phyloP scores from a whole-genome alignment of 768 basidiomycete genomes.

The Cubamyces lactineus region DNA sequence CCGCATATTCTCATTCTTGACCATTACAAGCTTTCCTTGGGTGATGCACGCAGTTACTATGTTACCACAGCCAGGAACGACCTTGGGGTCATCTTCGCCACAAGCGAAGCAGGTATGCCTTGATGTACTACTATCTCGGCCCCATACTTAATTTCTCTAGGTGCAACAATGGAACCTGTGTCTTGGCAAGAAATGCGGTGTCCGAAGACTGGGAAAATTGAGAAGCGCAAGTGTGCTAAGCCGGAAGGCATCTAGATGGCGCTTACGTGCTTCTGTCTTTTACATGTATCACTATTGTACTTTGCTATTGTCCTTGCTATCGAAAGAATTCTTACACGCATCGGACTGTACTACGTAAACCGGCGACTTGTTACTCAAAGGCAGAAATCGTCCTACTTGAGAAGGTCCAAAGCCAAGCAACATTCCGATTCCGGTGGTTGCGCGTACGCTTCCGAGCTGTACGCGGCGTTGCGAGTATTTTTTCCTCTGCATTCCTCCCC shows the following conservation, averaged over 20 bases:
- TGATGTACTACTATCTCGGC: neutral
- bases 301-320: neutral
- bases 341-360: too few species aligned
- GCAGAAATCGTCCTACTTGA: too few species aligned
- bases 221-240: slow-evolving; percentile 87
- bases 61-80: slow-evolving; percentile 90
- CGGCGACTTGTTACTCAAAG: too few species aligned
- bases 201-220: slow-evolving; percentile 75
- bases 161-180: slow-evolving; percentile 81
- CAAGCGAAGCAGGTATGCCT: slow-evolving; percentile 76
- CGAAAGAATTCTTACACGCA: neutral
- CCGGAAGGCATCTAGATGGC: slow-evolving; percentile 60
- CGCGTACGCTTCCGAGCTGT: too few species aligned
- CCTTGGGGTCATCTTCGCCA: slow-evolving; percentile 89
- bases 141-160: slow-evolving; percentile 39
- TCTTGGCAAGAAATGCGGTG: slow-evolving; percentile 94
- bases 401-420: too few species aligned
- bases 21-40: slow-evolving; percentile 75
- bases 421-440: too few species aligned
- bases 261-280: too few species aligned
- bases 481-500: too few species aligned
- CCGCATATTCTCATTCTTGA: neutral
- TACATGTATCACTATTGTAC: slow-evolving; percentile 1
- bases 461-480: too few species aligned
- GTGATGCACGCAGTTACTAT: slow-evolving; percentile 91